These are phyloP conservation scores for Pythium sukuiense DNA, from an alignment of 352 stramenopile genomes.

Conservation along the genomic window DNA sequence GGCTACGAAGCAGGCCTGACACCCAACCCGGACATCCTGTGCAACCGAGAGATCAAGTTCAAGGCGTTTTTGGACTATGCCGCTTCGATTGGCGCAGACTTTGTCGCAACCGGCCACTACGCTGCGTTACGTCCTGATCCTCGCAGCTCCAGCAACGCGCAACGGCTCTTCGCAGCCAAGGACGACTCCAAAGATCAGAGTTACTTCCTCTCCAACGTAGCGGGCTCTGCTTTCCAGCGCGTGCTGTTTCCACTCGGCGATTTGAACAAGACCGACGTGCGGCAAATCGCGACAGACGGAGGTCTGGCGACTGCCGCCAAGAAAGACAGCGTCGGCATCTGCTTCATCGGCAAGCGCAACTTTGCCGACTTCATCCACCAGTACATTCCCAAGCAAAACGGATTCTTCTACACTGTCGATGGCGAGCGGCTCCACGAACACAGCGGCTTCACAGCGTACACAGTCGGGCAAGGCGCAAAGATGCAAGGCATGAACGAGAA, in stretches of 20 bases:
- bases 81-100: slow-evolving; percentile 81
- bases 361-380: slow-evolving; percentile 93
- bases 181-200: slow-evolving; percentile 96
- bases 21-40: slow-evolving; percentile 94
- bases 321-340: slow-evolving; percentile 97
- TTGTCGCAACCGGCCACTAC: slow-evolving; percentile 97
- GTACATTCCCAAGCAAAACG: slow-evolving; percentile 79
- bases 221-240: slow-evolving; percentile 60
- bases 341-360: slow-evolving; percentile 97
- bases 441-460: slow-evolving; percentile 88
- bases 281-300: slow-evolving; percentile 80
- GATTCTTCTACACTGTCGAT: slow-evolving; percentile 82
- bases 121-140: slow-evolving; percentile 60
- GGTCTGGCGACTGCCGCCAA: slow-evolving; percentile 90
- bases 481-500: slow-evolving; percentile 87
- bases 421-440: slow-evolving; percentile 66
- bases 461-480: slow-evolving; percentile 91
- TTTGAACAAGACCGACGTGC: slow-evolving; percentile 91
- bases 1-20: slow-evolving; percentile 83
- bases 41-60: slow-evolving; percentile 99
- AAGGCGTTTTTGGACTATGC: slow-evolving; percentile 95
- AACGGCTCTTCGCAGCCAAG: slow-evolving; percentile 77
- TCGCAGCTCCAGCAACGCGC: slow-evolving; percentile 16
- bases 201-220: slow-evolving; percentile 95
- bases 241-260: slow-evolving; percentile 96